Conservation (phyloP, 2,329 filamentous ascomycete genomes). For the Talaromyces sp. region DNA sequence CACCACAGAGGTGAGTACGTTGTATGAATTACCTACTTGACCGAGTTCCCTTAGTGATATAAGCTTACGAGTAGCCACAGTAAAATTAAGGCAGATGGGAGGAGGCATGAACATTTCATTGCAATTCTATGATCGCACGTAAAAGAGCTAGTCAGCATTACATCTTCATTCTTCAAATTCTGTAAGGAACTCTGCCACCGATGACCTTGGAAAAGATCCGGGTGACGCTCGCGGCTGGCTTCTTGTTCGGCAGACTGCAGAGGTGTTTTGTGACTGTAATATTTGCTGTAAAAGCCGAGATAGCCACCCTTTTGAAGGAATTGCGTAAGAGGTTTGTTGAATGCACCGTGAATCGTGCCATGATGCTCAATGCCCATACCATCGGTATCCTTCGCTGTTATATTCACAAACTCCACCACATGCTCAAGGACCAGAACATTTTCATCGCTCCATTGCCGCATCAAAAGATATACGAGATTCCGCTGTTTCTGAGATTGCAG, state of each 20-base stretch:
- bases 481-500: conserved; percentile 15
- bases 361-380: conserved; percentile 16
- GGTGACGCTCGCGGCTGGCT: not conserved
- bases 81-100: too few relatives aligned
- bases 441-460: conserved; percentile 11
- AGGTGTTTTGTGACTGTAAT: conserved; percentile 16
- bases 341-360: conserved; percentile 20
- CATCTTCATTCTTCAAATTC: not conserved
- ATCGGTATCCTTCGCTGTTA: conserved; percentile 13
- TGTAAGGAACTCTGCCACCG: not conserved
- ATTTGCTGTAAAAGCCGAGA: conserved; percentile 8
- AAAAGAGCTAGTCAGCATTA: too few relatives aligned
- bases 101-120: too few relatives aligned
- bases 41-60: too few relatives aligned
- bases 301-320: conserved; percentile 6
- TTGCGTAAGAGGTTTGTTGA: conserved; percentile 15
- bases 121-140: too few relatives aligned
- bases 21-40: too few relatives aligned
- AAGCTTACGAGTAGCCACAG: too few relatives aligned
- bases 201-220: not conserved
- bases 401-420: conserved; percentile 16
- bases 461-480: conserved; percentile 16
- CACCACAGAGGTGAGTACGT: too few relatives aligned
- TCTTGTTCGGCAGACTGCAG: conserved; percentile 20
- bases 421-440: conserved; percentile 11